These are phyloP conservation scores for Nicotiana obtusifolia DNA, from an alignment of 257 asterid genomes.

Conservation along the genomic window DNA sequence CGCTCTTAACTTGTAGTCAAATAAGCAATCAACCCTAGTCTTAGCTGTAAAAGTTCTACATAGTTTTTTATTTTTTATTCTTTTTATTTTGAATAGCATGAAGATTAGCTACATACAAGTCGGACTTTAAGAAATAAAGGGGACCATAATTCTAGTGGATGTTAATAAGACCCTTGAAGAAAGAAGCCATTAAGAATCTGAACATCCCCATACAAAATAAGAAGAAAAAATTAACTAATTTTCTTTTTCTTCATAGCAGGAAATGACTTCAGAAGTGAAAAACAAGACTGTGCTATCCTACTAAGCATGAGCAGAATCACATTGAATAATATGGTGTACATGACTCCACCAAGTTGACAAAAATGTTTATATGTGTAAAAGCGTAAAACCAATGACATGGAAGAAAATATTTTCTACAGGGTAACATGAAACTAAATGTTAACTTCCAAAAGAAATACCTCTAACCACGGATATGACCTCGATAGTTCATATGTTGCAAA, in stretches of 20 bases:
- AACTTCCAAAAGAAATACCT: slow-evolving; percentile 42
- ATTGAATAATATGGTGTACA: neutral
- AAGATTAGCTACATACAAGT: neutral
- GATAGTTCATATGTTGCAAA: slow-evolving; percentile 97
- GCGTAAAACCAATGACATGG: neutral
- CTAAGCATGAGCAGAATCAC: neutral
- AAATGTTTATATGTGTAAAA: neutral
- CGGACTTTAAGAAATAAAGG: neutral
- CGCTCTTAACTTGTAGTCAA: neutral
- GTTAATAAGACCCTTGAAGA: neutral
- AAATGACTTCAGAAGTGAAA: slow-evolving; percentile 4
- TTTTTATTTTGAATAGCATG: neutral
- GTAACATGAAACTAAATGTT: slow-evolving; percentile 1
- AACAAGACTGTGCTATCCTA: neutral
- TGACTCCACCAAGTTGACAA: neutral
- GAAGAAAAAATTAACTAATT: neutral
- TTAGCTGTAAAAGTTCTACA: neutral
- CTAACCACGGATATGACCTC: slow-evolving; percentile 97
- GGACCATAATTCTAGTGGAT: neutral
- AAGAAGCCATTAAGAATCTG: neutral
- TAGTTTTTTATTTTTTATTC: neutral
- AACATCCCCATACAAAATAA: neutral
- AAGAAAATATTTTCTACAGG: neutral
- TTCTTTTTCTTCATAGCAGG: slow-evolving; percentile 1
- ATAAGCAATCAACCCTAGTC: neutral